A percentile compares a stretch with the other conserved stretches of the same genome.
Conservation (phyloP, 164 flowering plant species). For the Tinospora cordifolia region DNA sequence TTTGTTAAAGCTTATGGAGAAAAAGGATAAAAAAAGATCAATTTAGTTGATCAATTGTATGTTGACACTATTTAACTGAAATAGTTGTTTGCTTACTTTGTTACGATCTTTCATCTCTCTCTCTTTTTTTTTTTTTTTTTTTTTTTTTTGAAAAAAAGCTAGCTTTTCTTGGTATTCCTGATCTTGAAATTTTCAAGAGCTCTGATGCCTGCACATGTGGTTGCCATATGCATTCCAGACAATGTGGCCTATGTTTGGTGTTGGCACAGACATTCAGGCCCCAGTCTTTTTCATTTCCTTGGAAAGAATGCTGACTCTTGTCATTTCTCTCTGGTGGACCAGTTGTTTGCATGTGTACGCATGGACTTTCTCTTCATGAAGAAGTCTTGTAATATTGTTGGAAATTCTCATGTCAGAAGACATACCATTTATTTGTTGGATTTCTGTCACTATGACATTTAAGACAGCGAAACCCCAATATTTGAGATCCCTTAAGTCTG, state of each 20-base stretch:
- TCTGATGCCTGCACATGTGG: slow-evolving; percentile 15
- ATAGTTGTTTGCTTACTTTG: neutral
- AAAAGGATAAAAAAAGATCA: neutral
- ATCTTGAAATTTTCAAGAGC: neutral
- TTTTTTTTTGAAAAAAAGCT: neutral
- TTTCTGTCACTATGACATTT: neutral
- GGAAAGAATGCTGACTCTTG: slow-evolving; percentile 1
- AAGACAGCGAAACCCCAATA: neutral
- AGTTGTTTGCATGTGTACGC: neutral
- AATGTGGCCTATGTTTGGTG: slow-evolving; percentile 17
- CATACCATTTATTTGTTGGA: neutral
- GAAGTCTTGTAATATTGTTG: neutral
- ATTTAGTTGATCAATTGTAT: neutral
- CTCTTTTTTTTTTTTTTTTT: too few relatives aligned
- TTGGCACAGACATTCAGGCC: slow-evolving; percentile 18
- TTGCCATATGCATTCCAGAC: slow-evolving; percentile 17
- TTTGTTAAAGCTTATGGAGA: neutral
- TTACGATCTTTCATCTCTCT: neutral
- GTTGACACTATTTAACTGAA: neutral
- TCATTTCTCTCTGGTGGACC: neutral
- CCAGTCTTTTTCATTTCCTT: slow-evolving; percentile 16
- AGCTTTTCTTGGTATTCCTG: neutral
- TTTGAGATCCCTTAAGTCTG: slow-evolving; percentile 1
- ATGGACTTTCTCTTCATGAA: neutral
- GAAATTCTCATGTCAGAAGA: neutral